Evolutionary conservation across 1,139 yeast genomes (phyloP).

Genomic region (Geotrichum restrictum): DNA sequence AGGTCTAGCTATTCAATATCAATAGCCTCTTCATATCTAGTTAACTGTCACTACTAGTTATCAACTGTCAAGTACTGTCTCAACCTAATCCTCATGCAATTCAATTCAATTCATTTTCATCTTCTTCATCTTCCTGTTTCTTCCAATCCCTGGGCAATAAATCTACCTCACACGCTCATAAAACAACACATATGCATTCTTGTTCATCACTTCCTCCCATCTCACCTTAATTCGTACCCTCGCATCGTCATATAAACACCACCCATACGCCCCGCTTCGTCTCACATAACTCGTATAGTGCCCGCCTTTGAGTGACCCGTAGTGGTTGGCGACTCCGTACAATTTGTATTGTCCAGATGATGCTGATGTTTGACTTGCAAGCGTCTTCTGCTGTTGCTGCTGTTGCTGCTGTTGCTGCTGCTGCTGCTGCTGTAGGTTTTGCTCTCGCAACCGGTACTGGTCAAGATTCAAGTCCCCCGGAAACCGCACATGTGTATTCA

Average conservation of each 20-base stretch:
- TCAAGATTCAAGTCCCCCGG: constrained; percentile 60
- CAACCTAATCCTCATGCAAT: too few species aligned
- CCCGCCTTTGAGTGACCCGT: constrained; percentile 78
- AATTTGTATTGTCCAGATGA: constrained; percentile 50
- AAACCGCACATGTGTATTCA: constrained; percentile 59
- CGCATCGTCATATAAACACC: constrained; percentile 80
- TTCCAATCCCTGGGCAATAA: too few species aligned
- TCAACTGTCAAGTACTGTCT: too few species aligned
- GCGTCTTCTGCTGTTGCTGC: too few species aligned
- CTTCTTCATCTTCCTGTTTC: too few species aligned
- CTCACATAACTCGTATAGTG: constrained; percentile 86
- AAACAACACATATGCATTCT: constrained; percentile 77
- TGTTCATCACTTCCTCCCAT: constrained; percentile 47
- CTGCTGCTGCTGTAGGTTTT: constrained; percentile 15
- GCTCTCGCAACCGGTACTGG: constrained; percentile 54
- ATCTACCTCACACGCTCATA: constrained; percentile 35
- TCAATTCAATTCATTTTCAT: not conserved
- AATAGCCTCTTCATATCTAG: too few species aligned
- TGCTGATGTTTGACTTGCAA: constrained; percentile 54
- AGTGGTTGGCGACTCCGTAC: constrained; percentile 83
- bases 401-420: not conserved
- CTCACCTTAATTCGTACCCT: constrained; percentile 46
- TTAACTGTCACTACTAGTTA: too few species aligned
- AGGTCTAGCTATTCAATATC: too few species aligned
- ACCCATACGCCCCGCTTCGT: constrained; percentile 54